A percentile compares a stretch with the other conserved stretches of the same genome.
Evolutionary conservation across 176 grass and related monocot genomes (phyloP).

Genomic region (Microstegium vimineum): DNA sequence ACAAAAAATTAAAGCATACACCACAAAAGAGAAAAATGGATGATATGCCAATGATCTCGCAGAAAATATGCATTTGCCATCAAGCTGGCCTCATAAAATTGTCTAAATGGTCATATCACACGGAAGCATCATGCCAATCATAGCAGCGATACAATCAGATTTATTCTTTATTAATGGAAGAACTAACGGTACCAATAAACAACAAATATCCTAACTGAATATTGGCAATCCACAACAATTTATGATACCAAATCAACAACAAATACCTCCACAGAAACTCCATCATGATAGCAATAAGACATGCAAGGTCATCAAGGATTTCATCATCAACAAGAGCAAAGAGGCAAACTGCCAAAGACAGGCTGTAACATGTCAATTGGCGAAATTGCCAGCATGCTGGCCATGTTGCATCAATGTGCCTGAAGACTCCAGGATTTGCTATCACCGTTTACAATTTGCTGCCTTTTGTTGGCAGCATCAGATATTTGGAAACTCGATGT

Average conservation of each 20-base stretch:
- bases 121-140: neutral
- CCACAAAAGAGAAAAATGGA: neutral
- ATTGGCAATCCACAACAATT: conserved; percentile 8
- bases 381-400: conserved; percentile 59
- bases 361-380: conserved; percentile 74
- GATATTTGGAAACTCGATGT: neutral
- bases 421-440: conserved; percentile 50
- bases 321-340: conserved; percentile 70
- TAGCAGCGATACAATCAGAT: neutral
- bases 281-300: conserved; percentile 66
- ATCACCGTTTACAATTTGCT: conserved; percentile 38
- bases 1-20: neutral
- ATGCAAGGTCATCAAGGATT: conserved; percentile 75
- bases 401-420: conserved; percentile 48
- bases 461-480: conserved; percentile 22
- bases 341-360: conserved; percentile 37
- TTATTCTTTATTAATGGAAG: neutral
- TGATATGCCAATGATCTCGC: neutral
- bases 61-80: neutral
- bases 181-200: neutral
- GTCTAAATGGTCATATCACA: neutral
- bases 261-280: conserved; percentile 79
- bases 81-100: neutral
- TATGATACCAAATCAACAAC: conserved; percentile 17
- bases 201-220: neutral